Evolutionary conservation across 1,284 basidiomycete species (phyloP), one percentile per base, ranked within the genome.

Genomic region (Ceraceosorus bombacis): DNA sequence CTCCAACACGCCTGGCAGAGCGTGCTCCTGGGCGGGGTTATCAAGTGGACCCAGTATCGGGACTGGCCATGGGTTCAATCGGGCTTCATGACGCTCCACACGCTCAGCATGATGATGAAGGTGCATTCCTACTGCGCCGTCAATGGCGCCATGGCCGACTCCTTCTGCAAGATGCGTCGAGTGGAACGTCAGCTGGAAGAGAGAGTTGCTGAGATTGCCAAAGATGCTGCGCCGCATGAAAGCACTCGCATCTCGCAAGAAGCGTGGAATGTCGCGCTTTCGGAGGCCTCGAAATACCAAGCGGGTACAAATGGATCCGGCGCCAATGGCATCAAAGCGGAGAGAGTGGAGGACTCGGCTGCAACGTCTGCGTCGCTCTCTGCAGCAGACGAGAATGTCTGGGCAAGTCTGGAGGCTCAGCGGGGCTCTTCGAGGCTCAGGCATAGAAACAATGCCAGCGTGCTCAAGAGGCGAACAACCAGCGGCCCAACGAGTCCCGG

Each of bases 31-130:
- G 65, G 59, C 2, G 15, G 46, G 4, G 75, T 76, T n/a, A 71
- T 75, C 64, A 64, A 69, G 41, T 77, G 74, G 74, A 64, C 66
- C 4, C 60, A 65, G 38, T 67, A 69, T 36, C 53, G 73, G 49
- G 83, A 91, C 68, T 97, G 92, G 93, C 91, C 90, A 46, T 96
- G 94, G 93, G 93, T 97, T 1, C 94, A 98, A 78, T 90, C 90
- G 0, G 93, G 93, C 6, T 97, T 92, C 79, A 82, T 97, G 56
- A 93, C 91, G 0, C 80, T 97, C n/a, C 94, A 93, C 78, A 85
- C 87, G 10, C 80, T 95, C 6, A 83, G 87, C 59, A 88, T 94
- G 86, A 84, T 94, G 69, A 95, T 95, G 91, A 95, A 95, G 78
- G 81, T 95, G 82, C 92, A 97, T 79, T 95, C 91, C 13, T 98